Evolutionary conservation across 768 basidiomycete genomes (phyloP), one percentile per base, ranked within the genome.

Genomic region (Phanerodontia chrysosporium): DNA sequence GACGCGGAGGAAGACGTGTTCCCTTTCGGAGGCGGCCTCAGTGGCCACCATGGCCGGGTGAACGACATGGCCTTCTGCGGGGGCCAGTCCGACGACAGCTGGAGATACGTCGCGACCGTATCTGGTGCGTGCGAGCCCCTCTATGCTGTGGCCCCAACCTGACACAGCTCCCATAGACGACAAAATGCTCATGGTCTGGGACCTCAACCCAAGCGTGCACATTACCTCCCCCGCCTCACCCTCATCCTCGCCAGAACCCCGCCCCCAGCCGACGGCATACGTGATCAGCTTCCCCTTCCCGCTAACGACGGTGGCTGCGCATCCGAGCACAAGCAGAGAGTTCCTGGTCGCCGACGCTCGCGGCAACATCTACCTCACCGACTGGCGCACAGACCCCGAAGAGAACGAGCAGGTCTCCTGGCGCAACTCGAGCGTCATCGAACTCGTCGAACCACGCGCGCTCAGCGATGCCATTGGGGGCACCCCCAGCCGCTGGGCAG

Each of bases 161-260:
- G n/a, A n/a, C n/a, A n/a, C n/a, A n/a, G n/a, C n/a, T n/a, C n/a
- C n/a, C 44, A 6, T 61, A 90, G 90, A 91, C 64, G 91, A 92
- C 73, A 89, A 84, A 68, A 87, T 88, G 81, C 80, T 91, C 39
- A 87, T 91, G 83, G 83, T 92, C 7, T 92, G 91, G 91, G 90
- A 92, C 71, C 78, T 93, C n/a, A 75, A 80, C 65, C 90, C 90
- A 0, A 67, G 75, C 35, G 56, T 78, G 48, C 72, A 81, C 55
- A 74, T 80, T 45, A 69, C 76, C 35, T 78, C 83, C 13, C 70
- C 73, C 22, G 68, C 58, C 65, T 70, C 62, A 44, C 73, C 71
- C 2, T 67, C 66, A 30, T 65, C 69, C 18, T 60, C 66, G 45
- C 66, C 71, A 7, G 67, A 73, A 24, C 58, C 78, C 35, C 77